Evolutionary conservation across 192 early-diverging fungal species (phyloP).

Genomic region (Coemansia sp.): DNA sequence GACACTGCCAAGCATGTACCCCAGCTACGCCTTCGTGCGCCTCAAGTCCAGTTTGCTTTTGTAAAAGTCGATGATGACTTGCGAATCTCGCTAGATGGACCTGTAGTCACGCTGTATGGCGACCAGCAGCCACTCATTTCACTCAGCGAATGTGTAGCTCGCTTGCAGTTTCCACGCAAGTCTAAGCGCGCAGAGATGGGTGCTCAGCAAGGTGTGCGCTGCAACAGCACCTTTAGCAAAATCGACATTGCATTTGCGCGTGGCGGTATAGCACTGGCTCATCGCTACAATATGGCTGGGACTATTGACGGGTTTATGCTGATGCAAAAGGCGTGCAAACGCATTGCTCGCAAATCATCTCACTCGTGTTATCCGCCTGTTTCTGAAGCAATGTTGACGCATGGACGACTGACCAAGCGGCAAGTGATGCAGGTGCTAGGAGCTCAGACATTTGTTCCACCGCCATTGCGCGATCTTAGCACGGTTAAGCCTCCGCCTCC

Average conservation of each 20-base stretch:
- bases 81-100: conserved; percentile 21
- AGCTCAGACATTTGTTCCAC: conserved; percentile 36
- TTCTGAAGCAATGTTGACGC: conserved; percentile 17
- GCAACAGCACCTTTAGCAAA: conserved; percentile 39
- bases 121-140: conserved; percentile 40
- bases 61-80: conserved; percentile 35
- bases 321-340: conserved; percentile 52
- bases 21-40: conserved; percentile 40
- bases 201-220: conserved; percentile 36
- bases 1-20: conserved; percentile 19
- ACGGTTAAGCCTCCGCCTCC: conserved; percentile 21
- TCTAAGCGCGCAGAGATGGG: conserved; percentile 31
- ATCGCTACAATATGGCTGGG: conserved; percentile 52
- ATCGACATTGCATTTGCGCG: conserved; percentile 50
- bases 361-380: conserved; percentile 33
- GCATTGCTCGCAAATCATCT: conserved; percentile 45
- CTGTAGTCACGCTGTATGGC: conserved; percentile 44
- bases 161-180: conserved; percentile 32
- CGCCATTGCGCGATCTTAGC: conserved; percentile 35
- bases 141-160: conserved; percentile 24
- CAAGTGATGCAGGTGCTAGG: conserved; percentile 34
- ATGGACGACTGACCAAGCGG: conserved; percentile 17
- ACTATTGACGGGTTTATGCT: conserved; percentile 51
- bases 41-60: conserved; percentile 22
- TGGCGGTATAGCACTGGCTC: conserved; percentile 40